Evolutionary conservation across 2,329 filamentous ascomycete species (phyloP), one percentile per base, ranked within the genome.

Genomic region (Pseudogymnoascus verrucosus): DNA sequence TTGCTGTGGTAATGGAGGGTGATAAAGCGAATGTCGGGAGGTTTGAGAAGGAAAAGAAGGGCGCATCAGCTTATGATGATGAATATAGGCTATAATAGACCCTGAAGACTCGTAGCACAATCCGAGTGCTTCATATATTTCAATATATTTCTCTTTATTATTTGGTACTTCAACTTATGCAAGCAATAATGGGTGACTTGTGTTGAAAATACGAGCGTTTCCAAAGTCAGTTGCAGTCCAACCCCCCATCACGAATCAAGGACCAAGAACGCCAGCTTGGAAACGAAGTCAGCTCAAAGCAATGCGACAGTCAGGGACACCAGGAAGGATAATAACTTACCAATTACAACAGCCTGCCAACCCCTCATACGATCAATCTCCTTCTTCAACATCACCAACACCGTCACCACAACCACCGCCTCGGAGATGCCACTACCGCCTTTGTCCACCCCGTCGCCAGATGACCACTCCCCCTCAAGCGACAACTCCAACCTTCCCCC

Each of bases 311-410:
- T 4, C 8, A 19, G 8, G 7, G 4, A 10, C 44, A 16, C 4
- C 23, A 54, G 10, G 8, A 31, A n/a, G n/a, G 69, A 57, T 19
- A 31, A 34, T 57, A 57, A 57, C 47, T 11, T 34, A 57, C 47
- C 75, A 62, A 84, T 77, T 3, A 78, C 73, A 64, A 78, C 77
- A 51, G 79, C 73, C 76, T 87, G 83, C 60, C 81, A 73, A 65
- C 77, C 70, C 64, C 83, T 76, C 67, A 83, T 76, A 44, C 47
- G 6, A 71, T 88, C 85, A 60, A 86, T 75, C 77, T 88, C 86
- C 73, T 82, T 84, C 79, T 88, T 88, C 68, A 88, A 71, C 84
- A 89, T 86, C 14, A 80, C 73, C 63, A 88, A 68, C 64, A 80
- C 84, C 14, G 82, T 86, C 47, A 80, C 78, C 16, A 87, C 77